Evolutionary conservation across 2,329 filamentous ascomycete species (phyloP).

Genomic region (Fusarium denticulatum): DNA sequence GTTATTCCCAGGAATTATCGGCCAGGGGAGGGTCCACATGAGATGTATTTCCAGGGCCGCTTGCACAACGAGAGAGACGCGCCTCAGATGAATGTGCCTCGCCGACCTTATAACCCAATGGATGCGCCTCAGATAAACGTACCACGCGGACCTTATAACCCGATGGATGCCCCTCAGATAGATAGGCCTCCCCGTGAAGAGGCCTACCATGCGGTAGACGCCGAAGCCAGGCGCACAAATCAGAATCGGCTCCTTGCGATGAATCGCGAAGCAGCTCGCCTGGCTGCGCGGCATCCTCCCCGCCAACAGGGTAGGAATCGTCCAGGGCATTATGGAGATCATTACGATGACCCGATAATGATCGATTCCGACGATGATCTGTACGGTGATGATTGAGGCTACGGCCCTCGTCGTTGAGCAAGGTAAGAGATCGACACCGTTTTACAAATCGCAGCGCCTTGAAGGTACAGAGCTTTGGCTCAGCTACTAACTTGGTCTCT

Average conservation of each 20-base stretch:
- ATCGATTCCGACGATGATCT: background rate
- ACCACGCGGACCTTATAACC: background rate
- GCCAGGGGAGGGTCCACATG: background rate
- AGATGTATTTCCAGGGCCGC: background rate
- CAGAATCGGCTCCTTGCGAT: background rate
- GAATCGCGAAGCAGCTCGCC: background rate
- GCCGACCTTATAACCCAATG: background rate
- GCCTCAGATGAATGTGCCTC: background rate
- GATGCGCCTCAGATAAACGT: background rate
- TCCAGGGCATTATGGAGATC: background rate
- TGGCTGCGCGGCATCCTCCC: background rate
- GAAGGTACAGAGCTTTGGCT: background rate
- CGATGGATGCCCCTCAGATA: background rate
- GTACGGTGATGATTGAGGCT: background rate
- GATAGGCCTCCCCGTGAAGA: background rate
- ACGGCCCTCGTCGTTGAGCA: background rate
- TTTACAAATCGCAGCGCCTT: background rate
- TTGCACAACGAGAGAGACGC: background rate
- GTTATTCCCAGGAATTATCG: background rate
- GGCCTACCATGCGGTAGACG: background rate
- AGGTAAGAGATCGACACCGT: background rate
- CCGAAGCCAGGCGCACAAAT: background rate
- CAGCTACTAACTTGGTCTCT: background rate
- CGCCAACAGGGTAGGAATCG: background rate
- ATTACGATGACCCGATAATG: background rate